Conservation (phyloP, 2,329 filamentous ascomycete species). For the Chrysosporium keratinophilum region DNA sequence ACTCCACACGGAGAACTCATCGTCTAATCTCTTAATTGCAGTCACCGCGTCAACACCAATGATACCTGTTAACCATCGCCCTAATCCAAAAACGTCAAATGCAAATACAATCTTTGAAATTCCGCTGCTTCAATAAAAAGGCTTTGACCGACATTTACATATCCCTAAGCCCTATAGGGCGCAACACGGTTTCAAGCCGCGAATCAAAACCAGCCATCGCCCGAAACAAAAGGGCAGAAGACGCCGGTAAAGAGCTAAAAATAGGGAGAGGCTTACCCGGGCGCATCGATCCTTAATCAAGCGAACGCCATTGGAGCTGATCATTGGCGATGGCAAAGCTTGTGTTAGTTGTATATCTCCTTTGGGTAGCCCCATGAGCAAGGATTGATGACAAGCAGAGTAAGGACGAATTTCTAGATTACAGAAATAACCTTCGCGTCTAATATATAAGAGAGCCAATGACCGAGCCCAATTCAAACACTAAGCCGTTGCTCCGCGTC, state of each 20-base stretch:
- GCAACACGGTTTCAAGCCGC: background rate
- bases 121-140: background rate
- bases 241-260: conserved; percentile 1
- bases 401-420: background rate
- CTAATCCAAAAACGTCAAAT: background rate
- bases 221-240: background rate
- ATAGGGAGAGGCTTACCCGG: background rate
- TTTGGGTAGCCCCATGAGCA: conserved; percentile 2
- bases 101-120: background rate
- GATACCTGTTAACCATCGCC: background rate
- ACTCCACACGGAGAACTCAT: background rate
- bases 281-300: background rate
- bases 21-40: background rate
- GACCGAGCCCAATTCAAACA: background rate
- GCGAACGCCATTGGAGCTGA: background rate
- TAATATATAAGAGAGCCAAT: background rate
- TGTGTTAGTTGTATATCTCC: background rate
- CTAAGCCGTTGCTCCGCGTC: background rate
- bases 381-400: background rate
- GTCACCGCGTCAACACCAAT: background rate
- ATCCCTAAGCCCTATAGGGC: conserved; percentile 2
- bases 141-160: background rate
- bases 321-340: background rate
- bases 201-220: background rate
- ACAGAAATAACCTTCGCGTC: background rate